Conservation (phyloP, 75 land plant species). For the Picea sitchensis region DNA sequence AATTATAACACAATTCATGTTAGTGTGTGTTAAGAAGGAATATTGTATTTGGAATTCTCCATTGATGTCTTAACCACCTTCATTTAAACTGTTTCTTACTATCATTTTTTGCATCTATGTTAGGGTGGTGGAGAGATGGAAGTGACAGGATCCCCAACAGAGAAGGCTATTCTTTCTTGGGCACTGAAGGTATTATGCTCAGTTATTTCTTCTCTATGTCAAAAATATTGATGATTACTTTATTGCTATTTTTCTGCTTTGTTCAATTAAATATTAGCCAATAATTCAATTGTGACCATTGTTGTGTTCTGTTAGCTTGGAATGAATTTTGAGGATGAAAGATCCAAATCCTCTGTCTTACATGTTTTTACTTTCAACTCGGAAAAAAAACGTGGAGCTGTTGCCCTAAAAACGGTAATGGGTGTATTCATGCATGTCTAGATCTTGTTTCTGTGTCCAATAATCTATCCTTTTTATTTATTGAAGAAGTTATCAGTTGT, state of each 20-base stretch:
- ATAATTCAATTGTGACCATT: not conserved
- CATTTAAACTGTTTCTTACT: not conserved
- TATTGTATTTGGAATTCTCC: no score
- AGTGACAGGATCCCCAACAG: constrained; percentile 92
- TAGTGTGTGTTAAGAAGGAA: not conserved
- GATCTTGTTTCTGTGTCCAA: constrained; percentile 37
- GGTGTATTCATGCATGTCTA: not conserved
- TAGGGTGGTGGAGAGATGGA: constrained; percentile 61
- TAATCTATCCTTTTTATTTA: no score
- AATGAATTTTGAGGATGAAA: constrained; percentile 69
- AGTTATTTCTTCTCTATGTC: not conserved
- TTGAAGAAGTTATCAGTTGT: no score
- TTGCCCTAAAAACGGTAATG: constrained; percentile 54
- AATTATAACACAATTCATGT: not conserved
- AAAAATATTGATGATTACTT: not conserved
- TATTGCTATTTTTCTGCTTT: not conserved
- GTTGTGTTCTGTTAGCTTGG: constrained; percentile 49
- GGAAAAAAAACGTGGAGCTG: constrained; percentile 90
- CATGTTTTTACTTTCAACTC: constrained; percentile 92
- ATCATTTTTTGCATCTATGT: not conserved
- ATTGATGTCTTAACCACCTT: not conserved
- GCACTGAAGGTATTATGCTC: constrained; percentile 69
- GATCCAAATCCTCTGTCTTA: constrained; percentile 36
- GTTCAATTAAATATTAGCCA: not conserved
- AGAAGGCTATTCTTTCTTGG: constrained; percentile 93